phyloP scores from a whole-genome alignment of 1,284 basidiomycete genomes.

The Schizophyllum amplum region DNA sequence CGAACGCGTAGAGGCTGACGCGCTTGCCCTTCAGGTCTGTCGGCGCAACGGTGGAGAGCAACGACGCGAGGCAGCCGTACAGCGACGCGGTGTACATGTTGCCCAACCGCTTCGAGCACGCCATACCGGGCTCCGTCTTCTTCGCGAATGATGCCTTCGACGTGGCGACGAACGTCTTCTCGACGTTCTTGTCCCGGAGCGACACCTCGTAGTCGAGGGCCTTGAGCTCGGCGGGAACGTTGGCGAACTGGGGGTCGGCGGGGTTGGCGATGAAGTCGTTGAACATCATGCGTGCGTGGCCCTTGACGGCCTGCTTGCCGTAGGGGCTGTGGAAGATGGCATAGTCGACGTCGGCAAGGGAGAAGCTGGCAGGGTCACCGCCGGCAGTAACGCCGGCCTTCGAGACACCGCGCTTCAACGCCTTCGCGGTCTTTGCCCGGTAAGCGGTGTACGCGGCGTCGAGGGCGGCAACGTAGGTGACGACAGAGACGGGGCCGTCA shows the following conservation, averaged over 20 bases:
- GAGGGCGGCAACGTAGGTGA: constrained; percentile 91
- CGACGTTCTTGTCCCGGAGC: constrained; percentile 88
- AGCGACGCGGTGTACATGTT: constrained; percentile 99
- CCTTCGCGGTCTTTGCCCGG: constrained; percentile 75
- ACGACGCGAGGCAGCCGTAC: constrained; percentile 86
- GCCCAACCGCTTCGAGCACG: constrained; percentile 81
- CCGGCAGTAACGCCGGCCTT: constrained; percentile 24
- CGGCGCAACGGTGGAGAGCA: constrained; percentile 66
- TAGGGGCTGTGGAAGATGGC: constrained; percentile 93
- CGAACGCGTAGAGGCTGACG: constrained; percentile 90
- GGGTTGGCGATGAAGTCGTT: constrained; percentile 90
- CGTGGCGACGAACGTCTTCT: constrained; percentile 83
- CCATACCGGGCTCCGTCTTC: constrained; percentile 72
- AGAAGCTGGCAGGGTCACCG: constrained; percentile 42
- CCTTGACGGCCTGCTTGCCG: constrained; percentile 98
- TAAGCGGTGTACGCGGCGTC: constrained; percentile 87
- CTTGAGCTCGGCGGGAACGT: constrained; percentile 62
- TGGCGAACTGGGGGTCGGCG: constrained; percentile 63
- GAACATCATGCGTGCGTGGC: constrained; percentile 86
- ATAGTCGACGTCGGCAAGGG: constrained; percentile 81
- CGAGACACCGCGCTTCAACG: constrained; percentile 40
- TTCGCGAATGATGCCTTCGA: constrained; percentile 67
- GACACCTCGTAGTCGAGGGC: constrained; percentile 64
- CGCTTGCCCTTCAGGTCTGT: constrained; percentile 70
- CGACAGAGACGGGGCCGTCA: constrained; percentile 94